phyloP scores from a whole-genome alignment of 2,329 filamentous ascomycete genomes.

The Chrysoporthe austroafricana region DNA sequence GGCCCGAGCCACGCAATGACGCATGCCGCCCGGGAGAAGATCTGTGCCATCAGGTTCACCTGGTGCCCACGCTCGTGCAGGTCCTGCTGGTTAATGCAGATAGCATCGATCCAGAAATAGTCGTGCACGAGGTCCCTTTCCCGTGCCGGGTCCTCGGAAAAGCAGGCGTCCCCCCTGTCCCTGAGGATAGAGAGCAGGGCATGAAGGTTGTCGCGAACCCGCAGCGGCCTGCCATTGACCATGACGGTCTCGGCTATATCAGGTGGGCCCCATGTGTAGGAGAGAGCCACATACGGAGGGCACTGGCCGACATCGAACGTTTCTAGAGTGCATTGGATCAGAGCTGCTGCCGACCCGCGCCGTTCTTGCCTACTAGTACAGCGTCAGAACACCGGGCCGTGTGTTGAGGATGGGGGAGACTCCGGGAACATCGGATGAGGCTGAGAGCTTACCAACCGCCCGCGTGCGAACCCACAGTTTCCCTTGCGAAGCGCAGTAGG shows the following conservation, averaged over 20 bases:
- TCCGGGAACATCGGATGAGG: background rate
- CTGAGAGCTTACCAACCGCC: background rate
- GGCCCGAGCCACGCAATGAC: conserved; percentile 18
- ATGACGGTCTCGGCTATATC: conserved; percentile 16
- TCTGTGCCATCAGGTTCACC: conserved; percentile 29
- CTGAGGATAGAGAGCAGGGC: conserved; percentile 24
- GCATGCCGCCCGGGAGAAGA: conserved; percentile 16
- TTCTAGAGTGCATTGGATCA: conserved; percentile 25
- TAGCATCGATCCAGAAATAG: conserved; percentile 29
- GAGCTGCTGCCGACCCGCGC: background rate
- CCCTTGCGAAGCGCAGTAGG: conserved; percentile 6
- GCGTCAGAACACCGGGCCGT: background rate
- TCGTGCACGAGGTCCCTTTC: conserved; percentile 10
- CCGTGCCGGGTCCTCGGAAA: conserved; percentile 11
- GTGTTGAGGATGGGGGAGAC: background rate
- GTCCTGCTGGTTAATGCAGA: conserved; percentile 30
- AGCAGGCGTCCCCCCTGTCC: conserved; percentile 16
- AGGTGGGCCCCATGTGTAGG: conserved; percentile 34
- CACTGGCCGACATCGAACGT: conserved; percentile 28
- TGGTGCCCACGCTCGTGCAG: conserved; percentile 29
- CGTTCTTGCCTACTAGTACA: background rate
- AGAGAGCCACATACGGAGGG: conserved; percentile 34
- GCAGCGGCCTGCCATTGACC: conserved; percentile 26
- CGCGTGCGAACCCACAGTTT: background rate
- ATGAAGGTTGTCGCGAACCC: conserved; percentile 25